Evolutionary conservation across 148 eudicot species (phyloP), one percentile per base, ranked within the genome.

Genomic region (Chenopodium berlandieri): DNA sequence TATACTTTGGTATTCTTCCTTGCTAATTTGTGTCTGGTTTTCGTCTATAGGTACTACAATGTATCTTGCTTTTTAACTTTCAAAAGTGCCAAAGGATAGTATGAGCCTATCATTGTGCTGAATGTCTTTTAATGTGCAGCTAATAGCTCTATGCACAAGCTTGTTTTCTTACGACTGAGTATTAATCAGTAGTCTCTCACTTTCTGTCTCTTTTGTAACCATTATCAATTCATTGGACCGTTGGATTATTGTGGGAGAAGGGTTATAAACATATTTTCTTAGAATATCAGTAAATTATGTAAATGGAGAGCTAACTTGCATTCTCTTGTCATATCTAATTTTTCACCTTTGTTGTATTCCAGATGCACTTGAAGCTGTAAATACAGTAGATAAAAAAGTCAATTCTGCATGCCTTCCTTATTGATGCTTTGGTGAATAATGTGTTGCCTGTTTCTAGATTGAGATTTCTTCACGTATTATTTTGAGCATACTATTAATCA

Each of bases 401-500:
- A 0, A 3, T 23, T 47, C 9, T 73, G 16, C 34, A 48, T 78
- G 19, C 47, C 27, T 54, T 25, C 13, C 1, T 3, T 73, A 58
- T 62, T 47, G n/a, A 40, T 62, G 47, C 12, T 73, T 44, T 44
- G 64, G 19, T 22, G 19, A 4, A 27, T 37, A 37, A 48, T 23
- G 30, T 52, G 10, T 13, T 47, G 9, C 11, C 19, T 65, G 48
- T 66, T 81, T 20, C 79, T 66, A 16, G 64, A 11, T 75, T 44
- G 16, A 56, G 22, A 2, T 48, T 34, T 66, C 14, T 22, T 48
- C 48, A 65, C 50, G 40, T 75, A 67, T 52, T 75, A 7, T 62
- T 40, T 63, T 47, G 68, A 75, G 79, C 56, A 8, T 2, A 31
- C 37, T 75, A 19, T 17, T 81, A 46, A 81, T 75, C 46, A 44